Evolutionary conservation across 768 basidiomycete genomes (phyloP).

Genomic region (Russula griseocarnosa): DNA sequence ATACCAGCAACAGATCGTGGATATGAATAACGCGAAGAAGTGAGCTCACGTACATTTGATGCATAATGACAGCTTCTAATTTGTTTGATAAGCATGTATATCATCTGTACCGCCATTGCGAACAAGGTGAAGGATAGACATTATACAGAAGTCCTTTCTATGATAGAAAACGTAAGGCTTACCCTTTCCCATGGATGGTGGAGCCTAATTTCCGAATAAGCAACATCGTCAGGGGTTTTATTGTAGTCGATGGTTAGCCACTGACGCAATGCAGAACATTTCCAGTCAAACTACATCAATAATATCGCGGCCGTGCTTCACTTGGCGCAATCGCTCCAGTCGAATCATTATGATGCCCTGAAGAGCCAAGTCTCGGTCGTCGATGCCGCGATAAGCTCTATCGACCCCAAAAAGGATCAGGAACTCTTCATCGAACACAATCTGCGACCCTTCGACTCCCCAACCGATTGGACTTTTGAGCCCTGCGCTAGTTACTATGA

Average conservation of each 20-base stretch:
- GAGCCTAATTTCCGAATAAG: slow-evolving; percentile 38
- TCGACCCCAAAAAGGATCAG: slow-evolving; percentile 62
- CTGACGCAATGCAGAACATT: slow-evolving; percentile 47
- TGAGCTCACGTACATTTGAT: slow-evolving; percentile 32
- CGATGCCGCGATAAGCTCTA: slow-evolving; percentile 45
- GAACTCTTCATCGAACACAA: slow-evolving; percentile 71
- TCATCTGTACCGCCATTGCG: slow-evolving; percentile 65
- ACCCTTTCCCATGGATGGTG: slow-evolving; percentile 10
- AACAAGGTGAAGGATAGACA: slow-evolving; percentile 69
- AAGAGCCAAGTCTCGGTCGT: slow-evolving; percentile 48
- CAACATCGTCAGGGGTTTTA: slow-evolving; percentile 55
- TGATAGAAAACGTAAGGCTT: slow-evolving; percentile 62
- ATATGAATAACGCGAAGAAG: slow-evolving; percentile 85
- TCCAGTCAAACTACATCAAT: slow-evolving; percentile 61
- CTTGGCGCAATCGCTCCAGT: slow-evolving; percentile 57
- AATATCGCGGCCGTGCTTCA: slow-evolving; percentile 52
- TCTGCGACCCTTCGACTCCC: slow-evolving; percentile 57
- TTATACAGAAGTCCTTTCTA: slow-evolving; percentile 64
- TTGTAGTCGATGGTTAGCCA: background rate
- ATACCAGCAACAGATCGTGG: slow-evolving; percentile 66
- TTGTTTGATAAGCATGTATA: slow-evolving; percentile 49
- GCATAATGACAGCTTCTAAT: slow-evolving; percentile 4
- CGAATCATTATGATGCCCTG: slow-evolving; percentile 54
- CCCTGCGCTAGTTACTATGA: slow-evolving; percentile 74
- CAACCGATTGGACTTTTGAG: slow-evolving; percentile 70